Evolutionary conservation across 257 asterid species (phyloP).

Genomic region (Gardenia jasminoides): DNA sequence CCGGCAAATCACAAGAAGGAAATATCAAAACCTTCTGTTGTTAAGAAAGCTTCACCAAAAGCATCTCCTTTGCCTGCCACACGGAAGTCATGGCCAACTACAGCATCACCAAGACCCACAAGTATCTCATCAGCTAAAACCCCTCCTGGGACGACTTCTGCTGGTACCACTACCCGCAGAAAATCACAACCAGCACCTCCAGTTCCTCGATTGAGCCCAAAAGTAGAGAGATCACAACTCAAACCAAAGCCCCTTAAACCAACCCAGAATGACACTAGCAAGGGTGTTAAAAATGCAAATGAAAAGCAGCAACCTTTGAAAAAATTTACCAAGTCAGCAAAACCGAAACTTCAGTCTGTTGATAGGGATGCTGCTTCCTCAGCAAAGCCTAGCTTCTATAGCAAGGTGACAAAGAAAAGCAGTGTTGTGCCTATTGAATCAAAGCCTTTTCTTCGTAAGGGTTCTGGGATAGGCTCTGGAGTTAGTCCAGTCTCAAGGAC

Average conservation of each 20-base stretch:
- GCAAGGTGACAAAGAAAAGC: conserved; percentile 82
- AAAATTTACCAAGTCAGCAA: conserved; percentile 49
- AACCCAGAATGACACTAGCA: conserved; percentile 45
- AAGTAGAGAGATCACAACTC: conserved; percentile 46
- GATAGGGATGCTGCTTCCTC: conserved; percentile 49
- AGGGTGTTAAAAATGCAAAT: conserved; percentile 38
- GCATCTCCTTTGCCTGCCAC: conserved; percentile 64
- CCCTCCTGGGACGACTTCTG: conserved; percentile 40
- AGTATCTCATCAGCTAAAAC: conserved; percentile 63
- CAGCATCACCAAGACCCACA: conserved; percentile 59
- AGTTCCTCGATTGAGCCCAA: conserved; percentile 48
- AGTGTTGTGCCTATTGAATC: conserved; percentile 92
- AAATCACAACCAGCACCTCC: conserved; percentile 60
- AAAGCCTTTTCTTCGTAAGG: conserved; percentile 89
- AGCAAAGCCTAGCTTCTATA: conserved; percentile 58
- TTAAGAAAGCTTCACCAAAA: conserved; percentile 56
- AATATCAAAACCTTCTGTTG: conserved; percentile 44
- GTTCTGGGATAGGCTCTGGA: conserved; percentile 56
- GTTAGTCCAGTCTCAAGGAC: conserved; percentile 46
- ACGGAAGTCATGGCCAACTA: conserved; percentile 88
- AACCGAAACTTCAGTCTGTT: conserved; percentile 48
- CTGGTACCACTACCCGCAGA: conserved; percentile 55
- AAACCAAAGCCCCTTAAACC: conserved; percentile 48
- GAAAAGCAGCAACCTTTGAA: conserved; percentile 54
- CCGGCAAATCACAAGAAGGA: conserved; percentile 56